Base-by-base conservation (phyloP, 2,329 filamentous ascomycete genomes). In the Cladosporium sp. region DNA sequence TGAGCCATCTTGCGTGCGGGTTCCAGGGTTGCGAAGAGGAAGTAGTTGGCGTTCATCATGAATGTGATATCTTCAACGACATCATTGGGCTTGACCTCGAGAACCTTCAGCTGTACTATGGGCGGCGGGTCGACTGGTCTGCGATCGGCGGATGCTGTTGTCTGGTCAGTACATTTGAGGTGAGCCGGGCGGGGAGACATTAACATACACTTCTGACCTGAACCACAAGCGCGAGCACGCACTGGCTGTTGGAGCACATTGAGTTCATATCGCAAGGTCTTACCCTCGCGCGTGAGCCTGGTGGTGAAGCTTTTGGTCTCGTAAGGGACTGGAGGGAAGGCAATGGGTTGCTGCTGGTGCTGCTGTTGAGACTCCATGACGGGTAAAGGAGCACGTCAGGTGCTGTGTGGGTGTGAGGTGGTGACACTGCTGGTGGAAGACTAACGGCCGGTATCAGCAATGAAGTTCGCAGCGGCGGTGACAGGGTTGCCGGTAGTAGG, bases 21-120 rank as follows among this genome's bases (percentile, higher is more conserved):
- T 65, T 96, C 90, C 53, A 99, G 78, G 5, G 90, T 96, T 45
- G 91, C 89, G 63, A 89, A 97, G 36, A 97, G 84, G 73, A 99
- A 97, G 80, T 97, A 97, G 71, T 95, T 96, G 65, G 91, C 91
- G 65, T 95, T 92, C 75, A 96, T 95, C 53, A 83, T 80, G 63
- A 95, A 95, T 2, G 93, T 97, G 63, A 83, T 76, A 20, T 83
- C 80, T 32, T 59, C 53, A 50, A 75, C 75, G 55, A 64, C 68
- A 13, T 71, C 68, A 20, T 73, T 68, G 8, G 70, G 56, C 15
- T 71, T 67, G 47, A 85, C 88, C 65, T 96, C 88, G 61, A 84
- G 89, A 57, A 97, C 87, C 58, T 85, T 86, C 55, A 99, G 77
- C 70, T 95, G 89, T 34, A 97, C 89, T 50, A 99, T 93, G 1